phyloP scores from a whole-genome alignment of 2,329 filamentous ascomycete genomes.

The Passalora sequoiae region DNA sequence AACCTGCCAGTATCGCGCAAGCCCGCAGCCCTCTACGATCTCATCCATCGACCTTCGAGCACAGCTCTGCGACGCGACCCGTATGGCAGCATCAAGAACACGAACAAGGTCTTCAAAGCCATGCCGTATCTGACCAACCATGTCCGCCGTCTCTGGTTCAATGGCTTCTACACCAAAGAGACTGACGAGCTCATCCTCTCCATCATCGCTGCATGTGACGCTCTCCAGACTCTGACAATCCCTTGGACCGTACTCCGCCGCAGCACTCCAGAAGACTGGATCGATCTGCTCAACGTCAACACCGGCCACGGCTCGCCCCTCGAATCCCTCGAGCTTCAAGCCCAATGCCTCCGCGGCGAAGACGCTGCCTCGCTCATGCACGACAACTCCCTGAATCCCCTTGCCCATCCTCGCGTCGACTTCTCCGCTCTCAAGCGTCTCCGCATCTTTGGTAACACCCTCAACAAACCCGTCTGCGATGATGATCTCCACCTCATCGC shows the following conservation, averaged over 20 bases:
- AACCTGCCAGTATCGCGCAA: conserved; percentile 42
- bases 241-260: conserved; percentile 52
- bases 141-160: conserved; percentile 52
- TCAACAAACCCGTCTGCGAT: conserved; percentile 49
- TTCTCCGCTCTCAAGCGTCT: conserved; percentile 48
- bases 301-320: conserved; percentile 38
- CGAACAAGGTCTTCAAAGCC: conserved; percentile 42
- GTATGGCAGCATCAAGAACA: conserved; percentile 46
- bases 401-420: conserved; percentile 42
- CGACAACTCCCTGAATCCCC: conserved; percentile 33
- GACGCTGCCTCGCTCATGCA: conserved; percentile 42
- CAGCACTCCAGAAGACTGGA: conserved; percentile 45
- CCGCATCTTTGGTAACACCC: conserved; percentile 53
- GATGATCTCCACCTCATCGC: conserved; percentile 48
- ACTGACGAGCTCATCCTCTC: conserved; percentile 48
- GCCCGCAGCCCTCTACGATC: conserved; percentile 44
- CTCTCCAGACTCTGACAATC: conserved; percentile 46
- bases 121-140: conserved; percentile 45
- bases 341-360: conserved; percentile 45
- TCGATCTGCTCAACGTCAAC: conserved; percentile 42
- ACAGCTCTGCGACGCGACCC: conserved; percentile 51
- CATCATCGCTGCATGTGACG: conserved; percentile 44
- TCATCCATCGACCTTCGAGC: conserved; percentile 44
- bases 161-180: conserved; percentile 50
- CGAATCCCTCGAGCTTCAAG: conserved; percentile 49